phyloP scores from a whole-genome alignment of 805 yeast genomes.

The Kurtzmaniella fragi region DNA sequence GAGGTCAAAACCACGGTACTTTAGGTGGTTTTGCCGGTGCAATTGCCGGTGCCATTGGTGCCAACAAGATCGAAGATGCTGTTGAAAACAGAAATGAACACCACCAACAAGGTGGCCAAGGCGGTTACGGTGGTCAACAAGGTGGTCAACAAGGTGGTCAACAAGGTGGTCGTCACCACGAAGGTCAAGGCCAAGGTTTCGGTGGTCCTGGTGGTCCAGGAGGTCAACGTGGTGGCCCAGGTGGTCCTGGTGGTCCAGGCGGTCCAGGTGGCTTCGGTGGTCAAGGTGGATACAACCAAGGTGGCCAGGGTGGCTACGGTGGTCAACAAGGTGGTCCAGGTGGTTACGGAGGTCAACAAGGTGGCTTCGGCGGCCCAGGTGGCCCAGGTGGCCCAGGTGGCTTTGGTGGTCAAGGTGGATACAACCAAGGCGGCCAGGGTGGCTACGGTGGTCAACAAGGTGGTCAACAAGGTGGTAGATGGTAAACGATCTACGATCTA shows the following conservation, averaged over 20 bases:
- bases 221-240: too few species aligned
- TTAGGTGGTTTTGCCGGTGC: constrained; percentile 26
- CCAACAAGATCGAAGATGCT: constrained; percentile 22
- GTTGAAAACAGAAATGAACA: constrained; percentile 4
- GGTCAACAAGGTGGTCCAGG: constrained; percentile 11
- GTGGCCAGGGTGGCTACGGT: constrained; percentile 8
- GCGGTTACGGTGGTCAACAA: constrained; percentile 8
- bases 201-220: constrained; percentile 9
- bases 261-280: constrained; percentile 3
- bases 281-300: constrained; percentile 1
- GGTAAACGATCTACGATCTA: background rate
- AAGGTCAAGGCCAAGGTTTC: constrained; percentile 5
- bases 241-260: constrained; percentile 3
- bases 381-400: constrained; percentile 4
- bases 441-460: constrained; percentile 8
- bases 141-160: constrained; percentile 6
- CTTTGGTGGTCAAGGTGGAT: constrained; percentile 8
- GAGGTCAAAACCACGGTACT: constrained; percentile 19
- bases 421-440: constrained; percentile 1
- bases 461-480: constrained; percentile 5
- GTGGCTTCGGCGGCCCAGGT: constrained; percentile 7
- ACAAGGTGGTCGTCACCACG: constrained; percentile 4
- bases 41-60: constrained; percentile 23
- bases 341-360: constrained; percentile 3
- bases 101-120: constrained; percentile 3